These are phyloP conservation scores for Backusella luteola DNA, from an alignment of 192 early-diverging fungal species.

Conservation along the genomic window DNA sequence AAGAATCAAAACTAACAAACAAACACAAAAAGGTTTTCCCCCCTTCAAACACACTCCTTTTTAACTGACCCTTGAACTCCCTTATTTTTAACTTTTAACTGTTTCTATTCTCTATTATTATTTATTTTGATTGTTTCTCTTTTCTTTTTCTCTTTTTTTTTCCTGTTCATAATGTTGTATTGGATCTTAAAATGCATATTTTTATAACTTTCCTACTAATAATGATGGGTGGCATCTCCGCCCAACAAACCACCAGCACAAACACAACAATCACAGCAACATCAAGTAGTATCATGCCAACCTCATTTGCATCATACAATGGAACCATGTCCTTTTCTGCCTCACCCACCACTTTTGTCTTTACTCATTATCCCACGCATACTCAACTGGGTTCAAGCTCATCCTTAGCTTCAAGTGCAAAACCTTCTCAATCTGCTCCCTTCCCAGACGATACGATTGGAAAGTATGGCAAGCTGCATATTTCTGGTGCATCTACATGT, in stretches of 20 bases:
- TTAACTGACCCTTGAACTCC: not conserved
- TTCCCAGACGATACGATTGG: slow-evolving; percentile 30
- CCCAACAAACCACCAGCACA: slow-evolving; percentile 5
- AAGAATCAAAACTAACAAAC: slow-evolving; percentile 19
- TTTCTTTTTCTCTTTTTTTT: slow-evolving; percentile 2
- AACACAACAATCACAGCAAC: not conserved
- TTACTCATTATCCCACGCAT: slow-evolving; percentile 15
- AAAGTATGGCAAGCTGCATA: slow-evolving; percentile 25
- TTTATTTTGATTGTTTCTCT: not conserved
- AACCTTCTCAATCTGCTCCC: slow-evolving; percentile 23
- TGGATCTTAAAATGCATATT: not conserved
- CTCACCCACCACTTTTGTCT: slow-evolving; percentile 11
- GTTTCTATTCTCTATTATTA: slow-evolving; percentile 9
- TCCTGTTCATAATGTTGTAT: not conserved
- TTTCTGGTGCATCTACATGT: slow-evolving; percentile 13
- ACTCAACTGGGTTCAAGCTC: not conserved
- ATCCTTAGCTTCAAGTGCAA: not conserved
- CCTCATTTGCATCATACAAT: not conserved
- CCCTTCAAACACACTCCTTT: not conserved
- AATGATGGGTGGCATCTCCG: not conserved
- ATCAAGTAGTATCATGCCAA: not conserved
- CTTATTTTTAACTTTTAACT: slow-evolving; percentile 17
- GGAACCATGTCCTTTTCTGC: not conserved
- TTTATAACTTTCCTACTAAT: not conserved
- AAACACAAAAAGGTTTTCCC: not conserved